Base-by-base conservation (phyloP, 495 filamentous ascomycete genomes). In the Aspergillus funiculosus region DNA sequence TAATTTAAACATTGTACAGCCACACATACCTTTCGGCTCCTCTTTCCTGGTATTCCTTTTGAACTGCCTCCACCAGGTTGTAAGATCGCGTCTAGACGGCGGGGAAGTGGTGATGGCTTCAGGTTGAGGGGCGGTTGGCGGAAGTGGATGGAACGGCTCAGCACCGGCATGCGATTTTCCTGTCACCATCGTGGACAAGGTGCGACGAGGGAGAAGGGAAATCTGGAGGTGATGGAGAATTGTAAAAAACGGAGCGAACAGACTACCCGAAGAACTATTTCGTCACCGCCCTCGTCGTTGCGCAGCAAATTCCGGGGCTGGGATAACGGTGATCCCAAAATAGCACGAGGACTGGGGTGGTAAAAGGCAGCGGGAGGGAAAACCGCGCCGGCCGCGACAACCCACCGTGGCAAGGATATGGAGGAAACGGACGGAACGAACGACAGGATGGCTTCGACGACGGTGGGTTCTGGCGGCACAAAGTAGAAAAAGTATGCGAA, bases 41-140 rank as follows among this genome's bases (percentile, higher is more conserved):
- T 89, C 85, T 59, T 82, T 82, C 59, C 82, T 83, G 10, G 76
- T 69, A 36, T 80, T 80, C 24, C 80, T 75, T 66, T 86, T 88
- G 69, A 96, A 95, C 38, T 79, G 77, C 66, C 83, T 89, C 89
- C 89, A 95, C 89, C 89, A 96, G 20, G 83, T 87, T 55, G 86
- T 82, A 44, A 94, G 71, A 56, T 94, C 87, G 57, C 85, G 78
- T 65, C 81, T 89, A 40, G 78, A 83, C 25, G 87, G 82, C 7
- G 83, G 80, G 27, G 84, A 81, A 44, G 58, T 57, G 46, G 68
- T 60, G 52, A 56, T 59, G 14, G 60, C 43, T 37, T 54, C 42
- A 19, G 47, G 43, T 14, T 59, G 70, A 30, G 61, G 50, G 7
- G 63, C 48, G 10, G 72, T 57, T 28, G 62, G 61, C n/a, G 55